Evolutionary conservation across 2,329 filamentous ascomycete genomes (phyloP), one percentile per base, ranked within the genome.

Genomic region (Colletotrichum sp.): DNA sequence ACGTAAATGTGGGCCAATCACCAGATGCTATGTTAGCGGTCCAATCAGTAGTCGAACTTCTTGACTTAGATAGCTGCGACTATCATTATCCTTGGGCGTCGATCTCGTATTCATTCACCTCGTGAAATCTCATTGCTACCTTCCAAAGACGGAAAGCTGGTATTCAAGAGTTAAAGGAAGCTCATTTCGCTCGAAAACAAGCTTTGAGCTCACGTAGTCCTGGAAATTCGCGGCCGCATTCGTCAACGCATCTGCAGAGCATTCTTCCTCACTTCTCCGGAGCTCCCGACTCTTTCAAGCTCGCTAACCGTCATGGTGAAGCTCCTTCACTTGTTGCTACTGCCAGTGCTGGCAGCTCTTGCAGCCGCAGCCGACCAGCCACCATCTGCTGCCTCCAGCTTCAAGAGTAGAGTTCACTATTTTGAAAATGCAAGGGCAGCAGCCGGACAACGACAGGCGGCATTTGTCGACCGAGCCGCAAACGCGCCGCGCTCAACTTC

Each of bases 201-300:
- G n/a, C 6, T 0, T 52, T 6, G 6, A 12, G n/a, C 6, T 5
- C 44, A 52, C 0, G 44, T 13, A 52, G 44, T 49, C 5, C 8
- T 18, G 0, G 0, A 0, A 1, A 44, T 9, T 44, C 36, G 36
- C 0, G 13, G 32, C 13, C 4, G 32, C 32, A 7, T 15, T 34
- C 6, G 32, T 34, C 13, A 15, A 34, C 32, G 32, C 13, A 34
- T 34, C 32, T 15, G 32, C 32, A 34, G 32, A 34, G 32, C 32
- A 34, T 15, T 34, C 32, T 34, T 34, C 0, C 32, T 1, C 2
- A 34, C 3, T 7, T 15, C 32, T 15, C 32, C 2, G 32, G 13
- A 34, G 18, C 39, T 2, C 12, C 1, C 18, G 18, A n/a, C 1
- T 49, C 5, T 8, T n/a, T 4, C 0, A 49, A 12, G 18, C 39